A percentile compares a stretch with the other conserved stretches of the same genome.
Evolutionary conservation across 495 filamentous ascomycete species (phyloP).

Genomic region (Glutinoglossum americanum): DNA sequence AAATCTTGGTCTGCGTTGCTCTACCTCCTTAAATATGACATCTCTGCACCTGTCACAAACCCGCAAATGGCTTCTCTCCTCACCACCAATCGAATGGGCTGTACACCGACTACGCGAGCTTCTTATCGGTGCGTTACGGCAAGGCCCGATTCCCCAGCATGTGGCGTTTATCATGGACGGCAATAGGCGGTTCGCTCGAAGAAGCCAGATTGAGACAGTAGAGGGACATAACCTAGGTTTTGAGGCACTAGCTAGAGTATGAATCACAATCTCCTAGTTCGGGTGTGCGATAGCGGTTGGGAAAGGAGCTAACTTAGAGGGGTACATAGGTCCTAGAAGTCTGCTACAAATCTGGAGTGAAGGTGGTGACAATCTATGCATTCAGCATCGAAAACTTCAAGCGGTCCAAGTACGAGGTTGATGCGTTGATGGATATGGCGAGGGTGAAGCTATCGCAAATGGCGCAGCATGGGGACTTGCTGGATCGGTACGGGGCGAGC

Average conservation of each 20-base stretch:
- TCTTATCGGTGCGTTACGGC: conserved; percentile 66
- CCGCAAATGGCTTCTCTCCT: conserved; percentile 72
- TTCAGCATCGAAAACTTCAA: conserved; percentile 99
- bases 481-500: conserved; percentile 79
- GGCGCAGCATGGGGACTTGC: conserved; percentile 74
- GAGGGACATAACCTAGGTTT: conserved; percentile 96
- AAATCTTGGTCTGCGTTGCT: neutral
- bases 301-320: conserved; percentile 1
- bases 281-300: neutral
- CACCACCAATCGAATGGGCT: conserved; percentile 72
- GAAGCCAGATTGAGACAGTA: conserved; percentile 81
- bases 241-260: conserved; percentile 69
- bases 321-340: conserved; percentile 64
- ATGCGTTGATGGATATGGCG: conserved; percentile 93
- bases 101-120: conserved; percentile 50
- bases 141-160: conserved; percentile 83
- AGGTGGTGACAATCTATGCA: conserved; percentile 90
- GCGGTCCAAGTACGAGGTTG: conserved; percentile 90
- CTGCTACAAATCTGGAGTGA: conserved; percentile 88
- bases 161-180: conserved; percentile 98
- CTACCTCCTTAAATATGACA: conserved; percentile 8
- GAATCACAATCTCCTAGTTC: conserved; percentile 4
- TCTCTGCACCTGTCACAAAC: conserved; percentile 50
- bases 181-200: conserved; percentile 75
- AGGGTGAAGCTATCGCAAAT: conserved; percentile 83